phyloP scores from a whole-genome alignment of 169 alveolate species.

The Neospora caninum region DNA sequence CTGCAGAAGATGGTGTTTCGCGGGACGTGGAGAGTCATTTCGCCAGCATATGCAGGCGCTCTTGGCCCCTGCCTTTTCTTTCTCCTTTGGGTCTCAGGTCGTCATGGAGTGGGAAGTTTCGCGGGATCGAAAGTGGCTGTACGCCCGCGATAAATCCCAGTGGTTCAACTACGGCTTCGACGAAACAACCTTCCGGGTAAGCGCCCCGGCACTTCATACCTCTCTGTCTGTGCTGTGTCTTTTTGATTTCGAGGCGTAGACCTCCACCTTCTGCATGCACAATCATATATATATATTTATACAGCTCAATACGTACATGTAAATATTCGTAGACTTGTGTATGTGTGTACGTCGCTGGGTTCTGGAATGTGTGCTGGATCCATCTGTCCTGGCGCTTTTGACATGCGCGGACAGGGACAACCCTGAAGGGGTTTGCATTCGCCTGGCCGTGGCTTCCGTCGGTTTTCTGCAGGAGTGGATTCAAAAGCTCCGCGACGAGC shows the following conservation, averaged over 20 bases:
- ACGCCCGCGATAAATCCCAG: constrained; percentile 37
- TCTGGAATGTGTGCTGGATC: too few relatives aligned
- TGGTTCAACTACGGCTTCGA: constrained; percentile 60
- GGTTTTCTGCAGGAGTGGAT: background rate
- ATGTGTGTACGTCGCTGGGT: background rate
- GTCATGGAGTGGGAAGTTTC: constrained; percentile 55
- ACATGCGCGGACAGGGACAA: too few relatives aligned
- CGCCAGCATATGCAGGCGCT: too few relatives aligned
- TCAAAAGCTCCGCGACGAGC: background rate
- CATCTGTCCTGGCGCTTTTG: too few relatives aligned
- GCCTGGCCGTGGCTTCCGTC: background rate
- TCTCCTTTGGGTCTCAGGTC: constrained; percentile 10
- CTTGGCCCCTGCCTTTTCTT: background rate
- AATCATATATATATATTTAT: background rate
- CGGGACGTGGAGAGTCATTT: too few relatives aligned
- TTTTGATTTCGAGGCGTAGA: background rate
- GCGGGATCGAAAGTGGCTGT: constrained; percentile 44
- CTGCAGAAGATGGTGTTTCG: too few relatives aligned
- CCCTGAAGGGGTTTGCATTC: too few relatives aligned
- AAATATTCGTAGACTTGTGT: background rate
- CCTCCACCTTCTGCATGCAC: background rate
- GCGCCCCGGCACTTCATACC: background rate
- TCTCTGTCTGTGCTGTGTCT: background rate
- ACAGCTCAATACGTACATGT: background rate
- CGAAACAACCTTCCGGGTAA: background rate